Evolutionary conservation across 139 green algal genomes (phyloP), one percentile per base, ranked within the genome.

Genomic region (Marvania coccoides): DNA sequence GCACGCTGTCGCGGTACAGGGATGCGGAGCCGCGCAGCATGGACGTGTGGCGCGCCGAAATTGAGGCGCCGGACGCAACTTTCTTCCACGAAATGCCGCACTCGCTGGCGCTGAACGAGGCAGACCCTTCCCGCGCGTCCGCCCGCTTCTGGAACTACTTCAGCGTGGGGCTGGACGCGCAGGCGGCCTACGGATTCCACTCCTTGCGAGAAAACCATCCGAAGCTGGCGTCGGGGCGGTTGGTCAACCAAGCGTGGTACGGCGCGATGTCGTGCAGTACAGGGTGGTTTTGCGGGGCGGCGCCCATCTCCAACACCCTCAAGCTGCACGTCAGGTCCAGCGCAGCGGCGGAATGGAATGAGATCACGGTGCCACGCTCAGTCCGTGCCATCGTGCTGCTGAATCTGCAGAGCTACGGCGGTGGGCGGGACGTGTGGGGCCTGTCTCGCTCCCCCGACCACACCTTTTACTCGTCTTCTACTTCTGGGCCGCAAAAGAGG

Each of bases 91-190:
- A 70, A 24, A 67, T 85, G 62, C 80, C 80, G 3, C 76, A 86
- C 47, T 76, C 77, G 3, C 51, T 86, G 13, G 4, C 8, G 3
- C 15, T 39, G 2, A 13, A 59, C 6, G 23, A 48, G 1, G 24
- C 46, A 19, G 39, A 63, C 26, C 14, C 2, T 38, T 46, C 4
- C 31, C 40, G 45, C 19, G 78, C 73, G 24, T 46, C 45, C 38
- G 77, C 77, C 28, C 58, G 80, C 53, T 92, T 92, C 67, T 93
- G 81, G 78, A 94, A 94, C 77, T 94, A 94, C 81, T 80, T 92
- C 23, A 82, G 67, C 57, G 35, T 94, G 3, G 89, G 89, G 6
- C 63, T 90, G 65, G 89, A 95, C 63, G 89, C 89, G 0, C 70
- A 85, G 66, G 80, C 89, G 0, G 86, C 89, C 10, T 86, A 88